Evolutionary conservation across 2,329 filamentous ascomycete species (phyloP), one percentile per base, ranked within the genome.

Genomic region (Sporothrix sp.): DNA sequence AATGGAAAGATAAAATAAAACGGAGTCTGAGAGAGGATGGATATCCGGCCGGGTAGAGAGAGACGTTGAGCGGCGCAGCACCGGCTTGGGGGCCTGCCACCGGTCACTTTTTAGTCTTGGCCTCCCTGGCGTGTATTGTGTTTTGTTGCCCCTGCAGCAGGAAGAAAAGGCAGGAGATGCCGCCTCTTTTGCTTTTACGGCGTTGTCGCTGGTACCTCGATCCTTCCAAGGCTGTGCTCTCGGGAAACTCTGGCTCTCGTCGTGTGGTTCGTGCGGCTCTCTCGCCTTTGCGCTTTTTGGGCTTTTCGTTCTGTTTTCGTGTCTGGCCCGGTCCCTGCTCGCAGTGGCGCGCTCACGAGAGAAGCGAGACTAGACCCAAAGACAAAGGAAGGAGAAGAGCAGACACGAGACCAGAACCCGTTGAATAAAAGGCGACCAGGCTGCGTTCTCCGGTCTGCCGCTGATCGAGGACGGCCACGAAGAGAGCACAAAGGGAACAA

Each of bases 41-140:
- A 52, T 52, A 53, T 50, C 50, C 48, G 51, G 48, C 52, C 53
- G 51, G 55, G 51, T 56, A 53, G 53, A 51, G 46, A 50, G 49
- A 40, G 50, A 33, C 28, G 44, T 50, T 21, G 38, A 44, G 50
- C 53, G 53, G 42, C 44, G 50, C 42, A 52, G 46, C 28, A 27
- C 39, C 39, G 35, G 14, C 27, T 39, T 13, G 21, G 20, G 20
- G 16, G 32, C 11, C 9, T 11, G 30, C 25, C n/a, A 25, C n/a
- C 36, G 4, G 14, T 21, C 16, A 4, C 16, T 10, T 21, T 14
- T 21, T 40, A 7, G 23, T 42, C 6, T 28, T 28, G 25, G 6
- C 25, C 16, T 30, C 11, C 33, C 40, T 33, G 39, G 40, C 18
- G 48, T 38, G 27, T 48, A 14, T 45, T 38, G 40, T 33, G 33